These are phyloP conservation scores for Ceriops tagal DNA, from an alignment of 345 rosid genomes.

Conservation along the genomic window DNA sequence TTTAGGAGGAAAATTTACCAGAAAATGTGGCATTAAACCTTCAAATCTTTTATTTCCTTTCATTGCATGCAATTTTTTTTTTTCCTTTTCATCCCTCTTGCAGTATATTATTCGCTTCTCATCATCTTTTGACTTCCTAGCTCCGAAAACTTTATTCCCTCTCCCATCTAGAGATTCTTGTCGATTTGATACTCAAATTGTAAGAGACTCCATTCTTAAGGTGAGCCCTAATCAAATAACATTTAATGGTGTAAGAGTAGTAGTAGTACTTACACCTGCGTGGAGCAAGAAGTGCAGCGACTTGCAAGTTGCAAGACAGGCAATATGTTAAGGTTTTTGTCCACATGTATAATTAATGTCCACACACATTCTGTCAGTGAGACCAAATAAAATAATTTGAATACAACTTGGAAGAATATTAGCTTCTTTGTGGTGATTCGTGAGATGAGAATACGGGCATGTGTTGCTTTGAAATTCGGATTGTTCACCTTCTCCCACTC, in stretches of 20 bases:
- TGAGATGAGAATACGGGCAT: constrained; percentile 38
- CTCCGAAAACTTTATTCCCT: no score
- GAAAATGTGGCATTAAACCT: no score
- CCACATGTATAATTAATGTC: background rate
- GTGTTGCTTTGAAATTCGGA: constrained; percentile 47
- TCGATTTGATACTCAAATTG: constrained; percentile 11
- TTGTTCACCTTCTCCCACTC: constrained; percentile 37
- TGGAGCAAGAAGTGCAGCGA: constrained; percentile 9
- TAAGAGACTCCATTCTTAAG: background rate
- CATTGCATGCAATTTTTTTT: no score
- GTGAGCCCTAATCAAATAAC: no score
- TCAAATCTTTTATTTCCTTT: no score
- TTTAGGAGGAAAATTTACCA: no score
- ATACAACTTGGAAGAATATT: constrained; percentile 45
- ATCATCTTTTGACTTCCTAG: no score
- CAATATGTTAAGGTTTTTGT: background rate
- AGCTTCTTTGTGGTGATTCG: constrained; percentile 54
- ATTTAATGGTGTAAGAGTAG: background rate
- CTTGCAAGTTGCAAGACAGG: background rate
- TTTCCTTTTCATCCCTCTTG: no score
- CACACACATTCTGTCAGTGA: constrained; percentile 8
- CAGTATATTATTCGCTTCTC: no score
- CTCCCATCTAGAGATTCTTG: background rate
- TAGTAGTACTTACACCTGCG: background rate
- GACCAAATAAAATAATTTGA: constrained; percentile 1